A percentile compares a stretch with the other conserved stretches of the same genome.
These are phyloP conservation scores for Rhododendron griersonianum DNA, from an alignment of 148 eudicot species.

Conservation along the genomic window DNA sequence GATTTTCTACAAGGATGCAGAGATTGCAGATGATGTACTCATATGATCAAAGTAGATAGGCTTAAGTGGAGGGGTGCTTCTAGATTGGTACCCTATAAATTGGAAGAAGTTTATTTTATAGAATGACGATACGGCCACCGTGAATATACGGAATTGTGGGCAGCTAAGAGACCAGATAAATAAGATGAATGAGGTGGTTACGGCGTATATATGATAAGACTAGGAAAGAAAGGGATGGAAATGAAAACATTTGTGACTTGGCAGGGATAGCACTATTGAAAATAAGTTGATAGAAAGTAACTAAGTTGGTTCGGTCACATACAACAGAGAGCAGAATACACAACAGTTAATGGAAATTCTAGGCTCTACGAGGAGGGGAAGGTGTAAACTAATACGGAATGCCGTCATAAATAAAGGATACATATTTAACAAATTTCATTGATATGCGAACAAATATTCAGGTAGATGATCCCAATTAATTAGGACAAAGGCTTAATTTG, in stretches of 20 bases:
- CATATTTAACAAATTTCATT: not conserved
- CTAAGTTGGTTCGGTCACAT: not conserved
- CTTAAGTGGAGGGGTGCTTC: not conserved
- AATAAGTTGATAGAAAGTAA: not conserved
- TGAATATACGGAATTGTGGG: not conserved
- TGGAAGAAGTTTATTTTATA: not conserved
- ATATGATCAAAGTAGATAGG: not conserved
- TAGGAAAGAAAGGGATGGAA: not conserved
- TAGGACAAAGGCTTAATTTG: not conserved
- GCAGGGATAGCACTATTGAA: not conserved
- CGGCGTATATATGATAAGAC: not conserved
- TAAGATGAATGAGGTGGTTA: not conserved
- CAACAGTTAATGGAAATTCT: not conserved
- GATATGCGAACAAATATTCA: not conserved
- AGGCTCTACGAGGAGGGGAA: not conserved
- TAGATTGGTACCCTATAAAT: not conserved
- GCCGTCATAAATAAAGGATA: not conserved
- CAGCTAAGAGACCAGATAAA: not conserved
- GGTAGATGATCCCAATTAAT: not conserved
- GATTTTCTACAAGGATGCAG: not conserved
- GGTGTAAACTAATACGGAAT: not conserved
- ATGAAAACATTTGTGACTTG: not conserved
- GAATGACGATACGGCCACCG: not conserved
- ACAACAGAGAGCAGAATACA: not conserved
- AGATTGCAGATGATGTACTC: not conserved